phyloP scores from a whole-genome alignment of 2,329 filamentous ascomycete species.

The Pestalotiopsis sp. region DNA sequence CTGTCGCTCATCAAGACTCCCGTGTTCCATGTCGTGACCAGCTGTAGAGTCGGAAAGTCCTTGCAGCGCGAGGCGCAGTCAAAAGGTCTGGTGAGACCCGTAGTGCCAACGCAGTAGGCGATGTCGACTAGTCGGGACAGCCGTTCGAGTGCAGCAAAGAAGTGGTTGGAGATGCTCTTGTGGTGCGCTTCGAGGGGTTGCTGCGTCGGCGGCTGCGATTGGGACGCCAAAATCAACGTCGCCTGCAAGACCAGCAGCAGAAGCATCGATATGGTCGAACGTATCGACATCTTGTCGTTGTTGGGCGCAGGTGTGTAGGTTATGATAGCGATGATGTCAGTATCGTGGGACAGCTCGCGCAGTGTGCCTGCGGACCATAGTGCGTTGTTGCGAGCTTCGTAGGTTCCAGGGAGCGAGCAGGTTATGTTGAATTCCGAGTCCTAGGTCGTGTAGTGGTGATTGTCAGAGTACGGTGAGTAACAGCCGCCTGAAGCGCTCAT shows the following conservation, averaged over 20 bases:
- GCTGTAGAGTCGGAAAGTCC: slow-evolving; percentile 79
- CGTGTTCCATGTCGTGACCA: slow-evolving; percentile 88
- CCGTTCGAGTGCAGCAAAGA: slow-evolving; percentile 85
- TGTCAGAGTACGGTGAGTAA: neutral
- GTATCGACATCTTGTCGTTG: slow-evolving; percentile 10
- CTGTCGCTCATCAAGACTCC: slow-evolving; percentile 85
- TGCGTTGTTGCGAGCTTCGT: neutral
- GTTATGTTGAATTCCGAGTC: neutral
- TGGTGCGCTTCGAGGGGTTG: slow-evolving; percentile 27
- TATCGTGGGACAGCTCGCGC: slow-evolving; percentile 1
- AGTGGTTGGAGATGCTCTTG: slow-evolving; percentile 53
- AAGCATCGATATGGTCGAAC: neutral
- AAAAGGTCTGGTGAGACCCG: slow-evolving; percentile 83
- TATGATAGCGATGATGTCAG: slow-evolving; percentile 13
- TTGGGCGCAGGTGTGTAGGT: neutral
- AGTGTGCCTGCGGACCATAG: neutral
- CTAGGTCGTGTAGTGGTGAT: neutral
- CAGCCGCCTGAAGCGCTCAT: neutral
- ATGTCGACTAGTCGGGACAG: slow-evolving; percentile 92
- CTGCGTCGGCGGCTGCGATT: neutral
- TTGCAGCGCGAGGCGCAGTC: slow-evolving; percentile 80
- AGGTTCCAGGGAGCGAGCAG: neutral
- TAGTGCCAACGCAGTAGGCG: slow-evolving; percentile 86
- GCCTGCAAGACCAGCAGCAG: slow-evolving; percentile 6
- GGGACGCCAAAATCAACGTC: neutral